A percentile compares a stretch with the other conserved stretches of the same genome.
These are phyloP conservation scores for Punica granatum DNA, from an alignment of 345 rosid species.

Conservation along the genomic window DNA sequence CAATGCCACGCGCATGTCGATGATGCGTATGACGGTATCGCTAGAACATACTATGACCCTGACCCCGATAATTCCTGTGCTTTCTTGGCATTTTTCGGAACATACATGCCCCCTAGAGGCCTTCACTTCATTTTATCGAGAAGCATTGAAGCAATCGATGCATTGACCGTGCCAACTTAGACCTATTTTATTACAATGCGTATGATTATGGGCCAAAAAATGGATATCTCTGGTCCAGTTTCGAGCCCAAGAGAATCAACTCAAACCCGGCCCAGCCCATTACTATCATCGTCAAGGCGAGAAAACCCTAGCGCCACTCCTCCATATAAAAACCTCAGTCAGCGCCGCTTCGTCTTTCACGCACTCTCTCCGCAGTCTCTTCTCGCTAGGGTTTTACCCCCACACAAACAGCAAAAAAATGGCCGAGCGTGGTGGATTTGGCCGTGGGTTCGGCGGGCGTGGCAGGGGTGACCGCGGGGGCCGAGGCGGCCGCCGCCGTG, in stretches of 20 bases:
- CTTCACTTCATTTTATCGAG: no score
- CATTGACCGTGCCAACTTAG: no score
- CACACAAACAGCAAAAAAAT: constrained; percentile 7
- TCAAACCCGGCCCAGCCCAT: background rate
- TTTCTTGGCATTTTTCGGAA: no score
- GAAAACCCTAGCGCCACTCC: background rate
- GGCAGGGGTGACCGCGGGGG: constrained; percentile 40
- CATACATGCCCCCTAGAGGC: no score
- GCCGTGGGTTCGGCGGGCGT: constrained; percentile 55
- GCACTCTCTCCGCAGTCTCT: background rate
- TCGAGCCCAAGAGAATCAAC: background rate
- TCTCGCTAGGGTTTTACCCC: background rate
- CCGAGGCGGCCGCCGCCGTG: constrained; percentile 45
- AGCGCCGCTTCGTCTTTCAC: background rate
- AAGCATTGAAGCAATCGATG: no score
- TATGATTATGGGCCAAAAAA: no score
- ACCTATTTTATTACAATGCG: no score
- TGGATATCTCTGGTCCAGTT: background rate
- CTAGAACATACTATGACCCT: no score
- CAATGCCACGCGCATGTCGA: no score
- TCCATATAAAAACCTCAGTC: background rate
- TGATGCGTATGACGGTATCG: no score
- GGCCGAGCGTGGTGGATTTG: constrained; percentile 63
- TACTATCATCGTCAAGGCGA: background rate
- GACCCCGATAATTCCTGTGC: no score